Evolutionary conservation across 2,329 filamentous ascomycete genomes (phyloP).

Genomic region (Nannizzia gypsea): DNA sequence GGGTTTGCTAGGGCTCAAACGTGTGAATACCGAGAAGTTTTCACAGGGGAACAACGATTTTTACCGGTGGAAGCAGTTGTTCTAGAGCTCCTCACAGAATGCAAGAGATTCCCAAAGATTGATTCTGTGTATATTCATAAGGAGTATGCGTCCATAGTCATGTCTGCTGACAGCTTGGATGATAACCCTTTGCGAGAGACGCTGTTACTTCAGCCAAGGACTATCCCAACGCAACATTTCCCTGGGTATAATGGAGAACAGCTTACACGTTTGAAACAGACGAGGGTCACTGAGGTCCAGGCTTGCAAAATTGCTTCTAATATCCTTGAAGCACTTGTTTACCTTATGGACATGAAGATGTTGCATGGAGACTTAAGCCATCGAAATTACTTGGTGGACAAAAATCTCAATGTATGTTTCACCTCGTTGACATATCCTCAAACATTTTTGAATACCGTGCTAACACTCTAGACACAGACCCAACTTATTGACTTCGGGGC

Average conservation of each 20-base stretch:
- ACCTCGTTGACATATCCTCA: background rate
- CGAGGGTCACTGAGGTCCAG: constrained; percentile 18
- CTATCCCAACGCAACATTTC: background rate
- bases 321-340: constrained; percentile 20
- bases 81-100: constrained; percentile 18
- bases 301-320: constrained; percentile 23
- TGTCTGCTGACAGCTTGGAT: constrained; percentile 19
- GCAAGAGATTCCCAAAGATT: constrained; percentile 20
- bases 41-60: constrained; percentile 9
- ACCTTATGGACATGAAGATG: constrained; percentile 22
- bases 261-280: constrained; percentile 9
- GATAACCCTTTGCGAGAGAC: constrained; percentile 8
- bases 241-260: constrained; percentile 9
- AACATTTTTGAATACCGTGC: background rate
- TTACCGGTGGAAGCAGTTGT: constrained; percentile 21
- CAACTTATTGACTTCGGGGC: constrained; percentile 22
- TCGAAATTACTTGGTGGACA: constrained; percentile 22
- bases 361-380: constrained; percentile 22
- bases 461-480: constrained; percentile 11
- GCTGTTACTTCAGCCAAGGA: background rate
- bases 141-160: constrained; percentile 19
- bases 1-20: background rate
- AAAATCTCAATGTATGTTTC: constrained; percentile 19
- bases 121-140: constrained; percentile 22
- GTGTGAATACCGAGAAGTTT: constrained; percentile 1